A percentile compares a stretch with the other conserved stretches of the same genome.
Evolutionary conservation across 2,329 filamentous ascomycete genomes (phyloP).

Genomic region (Teratosphaeria pseudoeucalypti): DNA sequence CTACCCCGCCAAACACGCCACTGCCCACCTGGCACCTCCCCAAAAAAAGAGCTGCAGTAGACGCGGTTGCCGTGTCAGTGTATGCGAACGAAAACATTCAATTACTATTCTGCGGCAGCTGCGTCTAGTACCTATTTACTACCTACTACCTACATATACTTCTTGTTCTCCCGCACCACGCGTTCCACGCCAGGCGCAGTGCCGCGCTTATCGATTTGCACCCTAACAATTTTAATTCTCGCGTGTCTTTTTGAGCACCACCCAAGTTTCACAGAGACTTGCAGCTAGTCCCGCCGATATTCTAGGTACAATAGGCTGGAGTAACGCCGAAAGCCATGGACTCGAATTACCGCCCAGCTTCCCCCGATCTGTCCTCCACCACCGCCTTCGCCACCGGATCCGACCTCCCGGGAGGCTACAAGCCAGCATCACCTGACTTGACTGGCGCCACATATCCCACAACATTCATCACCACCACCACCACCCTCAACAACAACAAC

Average conservation of each 20-base stretch:
- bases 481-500: background rate
- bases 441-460: conserved; percentile 1
- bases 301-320: background rate
- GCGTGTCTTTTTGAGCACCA: background rate
- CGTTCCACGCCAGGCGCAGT: background rate
- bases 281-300: too few species aligned
- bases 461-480: conserved; percentile 1
- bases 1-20: background rate
- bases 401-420: conserved; percentile 3
- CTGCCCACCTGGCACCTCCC: background rate
- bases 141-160: too few species aligned
- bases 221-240: background rate
- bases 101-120: background rate
- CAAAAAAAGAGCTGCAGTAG: background rate
- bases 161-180: too few species aligned
- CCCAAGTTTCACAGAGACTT: background rate
- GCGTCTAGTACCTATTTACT: background rate
- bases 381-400: conserved; percentile 10
- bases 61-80: background rate
- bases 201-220: background rate
- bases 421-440: background rate
- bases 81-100: background rate
- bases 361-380: conserved; percentile 25
- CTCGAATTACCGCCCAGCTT: background rate
- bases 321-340: background rate